Evolutionary conservation across 257 asterid genomes (phyloP).

Genomic region (Plantago ovata): DNA sequence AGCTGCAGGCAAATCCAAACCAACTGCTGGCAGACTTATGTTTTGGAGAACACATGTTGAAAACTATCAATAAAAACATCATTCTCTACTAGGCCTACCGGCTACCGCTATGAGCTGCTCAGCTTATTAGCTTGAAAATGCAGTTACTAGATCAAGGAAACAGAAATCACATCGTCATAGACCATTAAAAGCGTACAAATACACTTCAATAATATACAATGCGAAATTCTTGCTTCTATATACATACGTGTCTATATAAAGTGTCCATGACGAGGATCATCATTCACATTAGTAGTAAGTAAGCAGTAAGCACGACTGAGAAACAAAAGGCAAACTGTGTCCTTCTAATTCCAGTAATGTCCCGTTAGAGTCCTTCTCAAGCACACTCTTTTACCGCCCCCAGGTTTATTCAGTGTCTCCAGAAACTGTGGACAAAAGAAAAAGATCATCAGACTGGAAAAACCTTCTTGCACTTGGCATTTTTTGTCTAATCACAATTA

Average conservation of each 20-base stretch:
- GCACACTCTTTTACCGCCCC: constrained; percentile 53
- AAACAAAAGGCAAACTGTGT: constrained; percentile 10
- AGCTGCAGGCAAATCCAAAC: too few relatives aligned
- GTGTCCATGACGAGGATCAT: not conserved
- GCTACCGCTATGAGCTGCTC: too few relatives aligned
- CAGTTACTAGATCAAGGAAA: not conserved
- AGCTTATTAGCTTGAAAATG: not conserved
- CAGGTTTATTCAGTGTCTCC: constrained; percentile 46
- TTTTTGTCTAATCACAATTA: not conserved
- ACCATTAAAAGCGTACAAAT: constrained; percentile 1
- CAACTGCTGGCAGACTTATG: too few relatives aligned
- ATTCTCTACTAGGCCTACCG: too few relatives aligned
- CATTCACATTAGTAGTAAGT: not conserved
- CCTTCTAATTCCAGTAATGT: constrained; percentile 57
- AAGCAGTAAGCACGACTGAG: constrained; percentile 19
- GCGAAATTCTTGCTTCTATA: constrained; percentile 1
- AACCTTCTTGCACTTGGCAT: not conserved
- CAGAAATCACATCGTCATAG: not conserved
- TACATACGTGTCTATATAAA: not conserved
- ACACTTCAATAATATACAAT: not conserved
- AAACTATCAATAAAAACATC: too few relatives aligned
- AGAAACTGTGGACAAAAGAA: constrained; percentile 32
- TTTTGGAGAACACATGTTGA: too few relatives aligned
- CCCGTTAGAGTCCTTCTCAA: constrained; percentile 84
- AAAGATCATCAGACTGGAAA: not conserved